Conservation (phyloP, 306 rosid species). For the Cyamopsis tetragonoloba region DNA sequence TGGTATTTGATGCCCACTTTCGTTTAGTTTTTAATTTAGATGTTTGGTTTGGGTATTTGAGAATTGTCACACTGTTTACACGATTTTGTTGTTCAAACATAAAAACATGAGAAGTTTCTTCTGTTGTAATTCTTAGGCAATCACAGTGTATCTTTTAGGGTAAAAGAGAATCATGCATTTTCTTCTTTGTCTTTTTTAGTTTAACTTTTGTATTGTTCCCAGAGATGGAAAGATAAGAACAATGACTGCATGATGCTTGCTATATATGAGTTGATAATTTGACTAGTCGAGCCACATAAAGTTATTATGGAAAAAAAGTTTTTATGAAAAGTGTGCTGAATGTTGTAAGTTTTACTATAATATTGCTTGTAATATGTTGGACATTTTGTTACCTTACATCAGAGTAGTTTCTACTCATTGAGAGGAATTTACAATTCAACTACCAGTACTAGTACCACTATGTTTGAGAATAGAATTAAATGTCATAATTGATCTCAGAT, state of each 20-base stretch:
- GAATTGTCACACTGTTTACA: neutral
- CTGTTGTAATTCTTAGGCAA: neutral
- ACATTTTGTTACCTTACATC: neutral
- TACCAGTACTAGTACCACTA: too few relatives aligned
- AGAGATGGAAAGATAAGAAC: too few relatives aligned
- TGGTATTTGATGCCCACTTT: neutral
- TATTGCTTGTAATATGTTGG: neutral
- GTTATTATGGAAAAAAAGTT: too few relatives aligned
- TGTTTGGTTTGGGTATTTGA: conserved; percentile 5
- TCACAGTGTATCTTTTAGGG: neutral
- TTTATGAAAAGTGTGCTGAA: neutral
- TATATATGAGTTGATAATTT: too few relatives aligned
- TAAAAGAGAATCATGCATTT: neutral
- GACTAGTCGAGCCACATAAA: too few relatives aligned
- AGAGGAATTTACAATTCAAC: neutral
- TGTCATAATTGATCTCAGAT: neutral
- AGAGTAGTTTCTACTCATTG: neutral
- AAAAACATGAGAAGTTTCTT: neutral
- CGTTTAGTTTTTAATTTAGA: neutral
- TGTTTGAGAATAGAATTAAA: neutral
- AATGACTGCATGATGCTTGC: too few relatives aligned
- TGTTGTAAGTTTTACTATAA: neutral
- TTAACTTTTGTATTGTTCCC: neutral
- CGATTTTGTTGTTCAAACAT: neutral
- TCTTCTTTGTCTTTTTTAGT: neutral